These are phyloP conservation scores for Conticribra guillardii DNA, from an alignment of 108 stramenopile species.

Conservation along the genomic window DNA sequence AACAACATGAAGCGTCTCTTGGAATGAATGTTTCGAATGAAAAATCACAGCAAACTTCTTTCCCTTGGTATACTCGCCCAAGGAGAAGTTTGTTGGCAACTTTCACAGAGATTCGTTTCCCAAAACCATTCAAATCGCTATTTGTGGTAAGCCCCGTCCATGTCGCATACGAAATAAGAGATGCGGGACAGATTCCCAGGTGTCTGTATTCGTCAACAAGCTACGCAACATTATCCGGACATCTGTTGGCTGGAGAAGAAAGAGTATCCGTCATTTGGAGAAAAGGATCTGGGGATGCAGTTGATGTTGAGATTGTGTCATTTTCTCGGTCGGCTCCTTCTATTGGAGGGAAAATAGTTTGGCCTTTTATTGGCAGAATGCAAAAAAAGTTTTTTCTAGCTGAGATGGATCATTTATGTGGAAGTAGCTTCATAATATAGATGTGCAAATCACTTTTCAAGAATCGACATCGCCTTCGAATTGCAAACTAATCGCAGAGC, in stretches of 20 bases:
- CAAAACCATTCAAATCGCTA: conserved; percentile 24
- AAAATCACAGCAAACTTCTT: background rate
- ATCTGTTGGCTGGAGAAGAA: conserved; percentile 44
- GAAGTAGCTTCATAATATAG: background rate
- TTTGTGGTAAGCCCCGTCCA: conserved; percentile 44
- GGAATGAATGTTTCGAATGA: too few species aligned
- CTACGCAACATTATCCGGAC: conserved; percentile 40
- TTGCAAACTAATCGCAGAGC: too few species aligned
- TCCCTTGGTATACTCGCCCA: background rate
- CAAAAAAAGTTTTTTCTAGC: conserved; percentile 35
- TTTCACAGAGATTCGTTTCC: conserved; percentile 29
- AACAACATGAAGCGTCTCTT: too few species aligned
- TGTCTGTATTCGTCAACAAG: conserved; percentile 23
- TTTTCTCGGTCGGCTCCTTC: conserved; percentile 36
- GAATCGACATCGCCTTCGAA: too few species aligned
- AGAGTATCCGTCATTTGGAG: conserved; percentile 35
- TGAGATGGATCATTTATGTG: conserved; percentile 37
- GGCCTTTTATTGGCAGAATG: conserved; percentile 44
- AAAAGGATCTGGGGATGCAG: conserved; percentile 13
- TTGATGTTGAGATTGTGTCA: conserved; percentile 40
- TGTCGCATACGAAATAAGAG: conserved; percentile 22
- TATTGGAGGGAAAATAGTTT: conserved; percentile 22
- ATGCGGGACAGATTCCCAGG: conserved; percentile 1
- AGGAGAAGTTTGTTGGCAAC: conserved; percentile 27
- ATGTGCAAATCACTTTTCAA: background rate